Base-by-base conservation (phyloP, 331 rosid genomes). In the Quercus lobata region DNA sequence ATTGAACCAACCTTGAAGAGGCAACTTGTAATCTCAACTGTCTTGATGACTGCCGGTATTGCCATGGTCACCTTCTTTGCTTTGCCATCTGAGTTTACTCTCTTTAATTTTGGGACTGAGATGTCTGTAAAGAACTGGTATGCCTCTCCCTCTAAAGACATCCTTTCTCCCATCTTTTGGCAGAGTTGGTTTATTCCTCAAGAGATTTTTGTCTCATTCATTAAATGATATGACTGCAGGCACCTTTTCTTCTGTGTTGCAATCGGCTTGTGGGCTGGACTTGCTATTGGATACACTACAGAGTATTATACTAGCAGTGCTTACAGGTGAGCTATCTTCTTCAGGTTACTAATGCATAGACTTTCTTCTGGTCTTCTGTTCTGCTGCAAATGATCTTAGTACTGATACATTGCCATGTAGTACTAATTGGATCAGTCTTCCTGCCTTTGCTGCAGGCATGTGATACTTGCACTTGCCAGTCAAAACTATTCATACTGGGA, bases 251-350 rank as follows among this genome's bases (percentile, higher is more conserved):
- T 86, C 78, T 89, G 96, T 74, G 93, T 91, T 60, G 72, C 91
- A 62, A 89, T 83, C 56, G 96, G 96, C 46, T 80, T 89, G 52
- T 91, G 91, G 96, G 92, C 96, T 72, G 96, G 96, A 60, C 96
- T 91, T 86, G 93, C 71, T 55, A 91, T 91, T 77, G 96, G 96
- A 37, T 91, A 91, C 70, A 81, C 79, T 22, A 91, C 93, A 12
- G 96, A 91, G 81, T 91, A 89, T 71, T 91, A 79, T 79, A 91
- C 96, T 41, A 87, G 93, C 89, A 89, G 78, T 83, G 96, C 96
- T 80, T 91, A 91, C 83, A 91, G 96, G 96, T 85, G 49, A 76
- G 72, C 69, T 11, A 49, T 41, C 49, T 69, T 80, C 63, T 81
- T 30, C 55, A n/a, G 46, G 15, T 52, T 69, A n/a, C 19, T 74